A percentile compares a stretch with the other conserved stretches of the same genome.
Evolutionary conservation across 1,284 basidiomycete species (phyloP).

Genomic region (Austropuccinia psidii): DNA sequence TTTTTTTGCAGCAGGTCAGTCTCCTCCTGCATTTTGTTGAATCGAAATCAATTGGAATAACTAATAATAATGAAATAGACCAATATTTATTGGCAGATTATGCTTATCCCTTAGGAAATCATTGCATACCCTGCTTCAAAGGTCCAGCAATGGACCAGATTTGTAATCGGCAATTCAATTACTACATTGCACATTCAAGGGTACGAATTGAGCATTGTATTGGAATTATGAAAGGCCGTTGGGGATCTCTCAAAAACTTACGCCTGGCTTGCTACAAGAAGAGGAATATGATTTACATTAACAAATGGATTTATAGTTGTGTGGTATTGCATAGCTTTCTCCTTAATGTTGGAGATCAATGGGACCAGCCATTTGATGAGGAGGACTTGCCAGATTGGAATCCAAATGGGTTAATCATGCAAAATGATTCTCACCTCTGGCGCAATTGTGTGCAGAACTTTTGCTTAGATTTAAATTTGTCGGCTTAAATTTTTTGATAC

Average conservation of each 20-base stretch:
- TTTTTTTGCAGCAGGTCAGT: not conserved
- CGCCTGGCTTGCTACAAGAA: not conserved
- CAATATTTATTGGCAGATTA: not conserved
- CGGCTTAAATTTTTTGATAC: too few species aligned
- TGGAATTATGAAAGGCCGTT: not conserved
- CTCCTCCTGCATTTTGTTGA: not conserved
- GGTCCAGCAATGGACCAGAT: not conserved
- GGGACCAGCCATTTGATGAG: not conserved
- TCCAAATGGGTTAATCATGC: too few species aligned
- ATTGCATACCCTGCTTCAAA: not conserved
- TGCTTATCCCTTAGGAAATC: not conserved
- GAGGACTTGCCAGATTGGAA: too few species aligned
- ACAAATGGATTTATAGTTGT: not conserved
- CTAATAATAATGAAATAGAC: not conserved
- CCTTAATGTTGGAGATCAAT: not conserved
- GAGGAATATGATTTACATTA: not conserved
- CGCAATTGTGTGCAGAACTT: too few species aligned
- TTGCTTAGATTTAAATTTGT: too few species aligned
- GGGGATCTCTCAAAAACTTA: not conserved
- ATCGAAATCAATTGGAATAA: not conserved
- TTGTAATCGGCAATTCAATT: not conserved
- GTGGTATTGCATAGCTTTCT: not conserved
- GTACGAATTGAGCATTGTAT: not conserved
- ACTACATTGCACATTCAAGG: not conserved
- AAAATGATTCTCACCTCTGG: too few species aligned